These are phyloP conservation scores for Chrysanthemum lavandulifolium DNA, from an alignment of 129 eudicot genomes.

Conservation along the genomic window DNA sequence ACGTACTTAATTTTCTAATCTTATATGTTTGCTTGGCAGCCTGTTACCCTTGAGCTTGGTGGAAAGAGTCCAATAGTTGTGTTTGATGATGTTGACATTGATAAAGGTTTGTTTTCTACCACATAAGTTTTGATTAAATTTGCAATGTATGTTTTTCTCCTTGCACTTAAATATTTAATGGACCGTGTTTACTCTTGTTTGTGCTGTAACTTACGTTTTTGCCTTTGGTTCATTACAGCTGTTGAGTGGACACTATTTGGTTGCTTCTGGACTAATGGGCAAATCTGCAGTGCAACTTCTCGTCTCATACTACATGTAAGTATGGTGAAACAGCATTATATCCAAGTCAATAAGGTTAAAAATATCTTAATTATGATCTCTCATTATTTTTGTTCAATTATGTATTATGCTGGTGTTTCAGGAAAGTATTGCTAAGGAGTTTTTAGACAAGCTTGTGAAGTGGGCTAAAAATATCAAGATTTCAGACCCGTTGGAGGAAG, in stretches of 20 bases:
- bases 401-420: conserved; percentile 35
- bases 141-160: conserved; percentile 1
- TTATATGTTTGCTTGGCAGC: conserved; percentile 51
- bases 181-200: not conserved
- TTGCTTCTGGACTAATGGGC: conserved; percentile 99
- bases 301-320: conserved; percentile 93
- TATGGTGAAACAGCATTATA: not conserved
- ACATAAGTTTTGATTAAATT: not conserved
- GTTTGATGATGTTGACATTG: conserved; percentile 92
- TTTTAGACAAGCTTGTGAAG: conserved; percentile 72
- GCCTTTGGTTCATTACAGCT: conserved; percentile 47
- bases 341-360: not conserved
- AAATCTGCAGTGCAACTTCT: conserved; percentile 98
- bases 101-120: conserved; percentile 54
- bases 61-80: conserved; percentile 98
- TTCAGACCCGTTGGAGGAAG: conserved; percentile 92
- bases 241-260: conserved; percentile 98
- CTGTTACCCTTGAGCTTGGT: conserved; percentile 95
- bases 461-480: conserved; percentile 92
- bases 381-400: not conserved
- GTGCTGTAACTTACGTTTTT: not conserved
- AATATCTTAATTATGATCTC: not conserved
- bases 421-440: conserved; percentile 87
- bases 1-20: not conserved
- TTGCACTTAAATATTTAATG: not conserved